Evolutionary conservation across 495 filamentous ascomycete genomes (phyloP).

Genomic region (Apodospora peruviana): DNA sequence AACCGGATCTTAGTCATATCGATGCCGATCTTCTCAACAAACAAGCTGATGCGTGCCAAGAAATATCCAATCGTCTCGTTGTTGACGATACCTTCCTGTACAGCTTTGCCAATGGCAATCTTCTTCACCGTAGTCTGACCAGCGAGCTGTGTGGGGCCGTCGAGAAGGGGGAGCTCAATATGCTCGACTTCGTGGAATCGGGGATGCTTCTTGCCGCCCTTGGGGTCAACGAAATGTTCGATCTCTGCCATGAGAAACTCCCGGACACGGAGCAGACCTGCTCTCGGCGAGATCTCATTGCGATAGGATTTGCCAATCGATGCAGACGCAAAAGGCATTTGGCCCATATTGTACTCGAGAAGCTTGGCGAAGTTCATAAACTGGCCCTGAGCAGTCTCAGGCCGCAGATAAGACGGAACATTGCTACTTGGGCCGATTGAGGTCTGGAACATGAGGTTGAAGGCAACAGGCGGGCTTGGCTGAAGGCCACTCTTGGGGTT

Average conservation of each 20-base stretch:
- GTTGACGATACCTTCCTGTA: conserved; percentile 62
- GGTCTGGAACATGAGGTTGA: conserved; percentile 79
- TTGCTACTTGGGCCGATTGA: conserved; percentile 62
- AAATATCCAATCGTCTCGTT: conserved; percentile 90
- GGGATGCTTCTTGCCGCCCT: conserved; percentile 62
- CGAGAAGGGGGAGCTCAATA: conserved; percentile 61
- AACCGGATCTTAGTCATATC: conserved; percentile 71
- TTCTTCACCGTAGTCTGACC: conserved; percentile 57
- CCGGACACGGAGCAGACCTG: conserved; percentile 69
- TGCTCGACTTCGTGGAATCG: conserved; percentile 64
- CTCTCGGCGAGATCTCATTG: conserved; percentile 72
- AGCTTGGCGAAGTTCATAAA: conserved; percentile 72
- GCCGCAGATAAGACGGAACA: conserved; percentile 57
- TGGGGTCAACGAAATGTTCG: conserved; percentile 73
- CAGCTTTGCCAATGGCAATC: conserved; percentile 65
- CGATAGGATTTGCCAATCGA: conserved; percentile 75
- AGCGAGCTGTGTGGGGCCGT: conserved; percentile 65
- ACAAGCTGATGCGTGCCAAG: conserved; percentile 69
- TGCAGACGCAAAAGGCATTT: conserved; percentile 73
- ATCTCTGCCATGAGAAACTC: conserved; percentile 84
- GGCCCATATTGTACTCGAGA: conserved; percentile 68
- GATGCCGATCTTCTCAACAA: conserved; percentile 64
- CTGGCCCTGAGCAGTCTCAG: conserved; percentile 73
- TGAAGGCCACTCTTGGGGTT: conserved; percentile 57
- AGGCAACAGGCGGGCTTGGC: conserved; percentile 57